Percentiles rank a stretch among this genome's conserved stretches.
phyloP scores from a whole-genome alignment of 1,284 basidiomycete species.

The Termitomyces sp. region DNA sequence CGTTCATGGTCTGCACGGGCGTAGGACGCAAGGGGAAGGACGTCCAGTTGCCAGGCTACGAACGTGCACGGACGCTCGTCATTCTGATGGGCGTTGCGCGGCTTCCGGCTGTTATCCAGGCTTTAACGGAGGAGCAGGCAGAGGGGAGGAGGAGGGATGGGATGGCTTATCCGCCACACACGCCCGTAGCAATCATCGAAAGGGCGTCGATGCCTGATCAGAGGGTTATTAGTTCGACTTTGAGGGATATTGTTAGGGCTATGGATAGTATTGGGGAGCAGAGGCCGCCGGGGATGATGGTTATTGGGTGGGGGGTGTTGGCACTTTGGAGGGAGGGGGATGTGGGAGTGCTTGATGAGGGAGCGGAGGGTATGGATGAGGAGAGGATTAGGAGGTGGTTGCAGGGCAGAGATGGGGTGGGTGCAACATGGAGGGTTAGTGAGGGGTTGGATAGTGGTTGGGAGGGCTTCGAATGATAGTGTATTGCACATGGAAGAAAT shows the following conservation, averaged over 20 bases:
- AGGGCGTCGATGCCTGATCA: conserved; percentile 91
- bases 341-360: conserved; percentile 47
- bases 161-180: conserved; percentile 64
- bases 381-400: conserved; percentile 56
- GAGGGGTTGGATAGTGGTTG: conserved; percentile 58
- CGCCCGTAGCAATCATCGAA: conserved; percentile 91
- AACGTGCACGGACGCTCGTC: conserved; percentile 74
- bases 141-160: conserved; percentile 13
- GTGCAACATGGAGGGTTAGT: conserved; percentile 48
- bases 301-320: conserved; percentile 88
- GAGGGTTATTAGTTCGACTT: conserved; percentile 76
- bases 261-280: conserved; percentile 79
- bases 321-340: conserved; percentile 55
- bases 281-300: conserved; percentile 92
- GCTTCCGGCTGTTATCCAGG: conserved; percentile 65
- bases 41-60: conserved; percentile 85
- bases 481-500: background rate
- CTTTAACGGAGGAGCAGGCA: conserved; percentile 37
- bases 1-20: conserved; percentile 86
- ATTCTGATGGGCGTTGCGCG: conserved; percentile 95
- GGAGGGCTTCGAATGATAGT: conserved; percentile 28
- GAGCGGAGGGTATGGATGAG: conserved; percentile 40
- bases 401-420: conserved; percentile 31
- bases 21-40: conserved; percentile 84
- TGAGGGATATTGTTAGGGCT: conserved; percentile 68